Evolutionary conservation across 164 flowering plant genomes (phyloP), one percentile per base, ranked within the genome.

Genomic region (Dillenia turbinata): DNA sequence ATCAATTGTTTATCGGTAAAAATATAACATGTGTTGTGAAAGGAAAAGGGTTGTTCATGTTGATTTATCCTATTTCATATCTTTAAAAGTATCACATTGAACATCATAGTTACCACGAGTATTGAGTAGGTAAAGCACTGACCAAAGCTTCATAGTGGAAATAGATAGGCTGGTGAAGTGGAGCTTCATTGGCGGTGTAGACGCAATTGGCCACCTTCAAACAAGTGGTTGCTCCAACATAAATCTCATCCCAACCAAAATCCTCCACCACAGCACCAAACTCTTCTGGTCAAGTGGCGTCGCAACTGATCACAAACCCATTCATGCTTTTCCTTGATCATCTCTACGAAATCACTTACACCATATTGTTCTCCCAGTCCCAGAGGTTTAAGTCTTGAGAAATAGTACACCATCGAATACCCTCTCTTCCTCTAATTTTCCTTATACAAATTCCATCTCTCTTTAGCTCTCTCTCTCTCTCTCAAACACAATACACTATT

Each of bases 141-240:
- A 59, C 69, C 69, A 58, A 57, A 15, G 69, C 33, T 57, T 66
- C 69, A 6, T 65, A 61, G 44, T 65, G 68, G 40, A 65, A 65
- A 43, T 57, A 40, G 55, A 65, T 65, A 52, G 52, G 57, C 47
- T 45, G 57, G 47, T 66, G 22, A 9, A 59, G 52, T 0, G 69
- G 69, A 45, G 57, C 63, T 15, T 66, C 63, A 44, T 66, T 66
- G 19, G 69, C 63, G 2, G 63, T 66, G 57, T 59, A 14, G 63
- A 59, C 51, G 33, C 69, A 2, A 43, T 66, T n/a, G 10, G 63
- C 57, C 14, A 57, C 63, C 63, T 66, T 58, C 14, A 44, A 16
- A 10, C 63, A 63, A 17, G 44, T 17, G 26, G 43, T 15, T 22
- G 58, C 57, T 10, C 69, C 69, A 3, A 44, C 7, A 52, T 66